Percentiles rank a stretch among this genome's conserved stretches.
Conservation (phyloP, 495 filamentous ascomycete genomes). For the Penicillium argentinense region DNA sequence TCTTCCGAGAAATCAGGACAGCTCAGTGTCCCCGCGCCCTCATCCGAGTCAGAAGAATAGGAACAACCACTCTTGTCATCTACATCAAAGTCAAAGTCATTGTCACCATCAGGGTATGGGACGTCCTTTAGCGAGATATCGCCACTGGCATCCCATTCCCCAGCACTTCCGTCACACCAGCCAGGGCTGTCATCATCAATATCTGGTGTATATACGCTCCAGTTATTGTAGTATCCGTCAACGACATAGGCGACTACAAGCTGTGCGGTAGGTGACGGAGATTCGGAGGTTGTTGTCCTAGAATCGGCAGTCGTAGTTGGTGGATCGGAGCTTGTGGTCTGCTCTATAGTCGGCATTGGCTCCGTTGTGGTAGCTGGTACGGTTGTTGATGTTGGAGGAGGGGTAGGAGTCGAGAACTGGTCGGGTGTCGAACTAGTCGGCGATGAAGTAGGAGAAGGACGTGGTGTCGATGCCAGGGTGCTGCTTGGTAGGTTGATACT, state of each 20-base stretch:
- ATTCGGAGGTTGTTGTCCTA: neutral
- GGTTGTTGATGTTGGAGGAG: neutral
- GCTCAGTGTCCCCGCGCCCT: neutral
- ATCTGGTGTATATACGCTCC: neutral
- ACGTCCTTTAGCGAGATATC: conserved; percentile 1
- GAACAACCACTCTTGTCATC: neutral
- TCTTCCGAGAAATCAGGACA: conserved; percentile 1
- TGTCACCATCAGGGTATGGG: neutral
- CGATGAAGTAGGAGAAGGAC: neutral
- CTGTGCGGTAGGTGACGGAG: neutral
- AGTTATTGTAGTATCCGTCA: neutral
- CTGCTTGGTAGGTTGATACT: neutral
- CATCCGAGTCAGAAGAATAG: conserved; percentile 3
- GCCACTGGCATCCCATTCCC: neutral
- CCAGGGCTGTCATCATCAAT: neutral
- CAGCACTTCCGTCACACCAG: neutral
- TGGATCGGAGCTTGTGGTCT: neutral
- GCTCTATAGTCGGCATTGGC: neutral
- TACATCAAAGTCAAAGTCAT: neutral
- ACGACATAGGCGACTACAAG: neutral
- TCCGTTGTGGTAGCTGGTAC: neutral
- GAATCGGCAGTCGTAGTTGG: neutral
- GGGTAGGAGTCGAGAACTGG: neutral
- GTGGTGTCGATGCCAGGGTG: neutral
- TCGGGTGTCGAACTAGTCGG: neutral